Evolutionary conservation across 192 early-diverging fungal species (phyloP), one percentile per base, ranked within the genome.

Genomic region (Coemansia sp.): DNA sequence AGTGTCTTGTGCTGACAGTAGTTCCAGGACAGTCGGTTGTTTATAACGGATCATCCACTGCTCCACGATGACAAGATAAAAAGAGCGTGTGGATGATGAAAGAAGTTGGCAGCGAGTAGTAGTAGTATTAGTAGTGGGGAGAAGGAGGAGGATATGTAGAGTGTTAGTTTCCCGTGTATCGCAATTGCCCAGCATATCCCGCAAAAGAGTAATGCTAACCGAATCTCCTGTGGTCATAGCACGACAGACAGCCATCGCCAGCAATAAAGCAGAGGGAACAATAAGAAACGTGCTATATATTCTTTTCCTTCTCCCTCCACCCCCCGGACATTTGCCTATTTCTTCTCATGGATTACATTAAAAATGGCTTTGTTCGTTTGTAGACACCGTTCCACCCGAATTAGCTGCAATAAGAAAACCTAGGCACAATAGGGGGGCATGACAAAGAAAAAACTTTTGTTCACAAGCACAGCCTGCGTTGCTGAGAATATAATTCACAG

Each of bases 251-350:
- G 8, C 7, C n/a, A 41, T 2, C 37, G 13, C 3, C 7, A 1
- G 20, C 39, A 59, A 67, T 67, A 67, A 48, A 58, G 44, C n/a
- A 54, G 45, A 69, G 68, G 68, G 68, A 69, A 69, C 13, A 19
- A 10, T 54, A 55, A 69, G 68, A 69, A 55, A 62, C 68, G 40
- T 37, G 39, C 37, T 25, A 10, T 19, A 25, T 25, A 25, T 25
- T 25, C 25, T 2, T 25, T 25, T 25, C 25, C 25, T 25, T 2
- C 4, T 59, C n/a, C 57, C 20, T 25, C n/a, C n/a, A n/a, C n/a
- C 25, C 25, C 51, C 25, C 51, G 20, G 25, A 22, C 1, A 54
- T 54, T 25, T 54, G 20, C 51, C 19, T 8, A 25, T 25, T 54
- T 54, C 11, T 54, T 54, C 51, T 54, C 51, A 53, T 53, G 50